Conservation (phyloP, 2,329 filamentous ascomycete species). For the Falciphora oryzae region DNA sequence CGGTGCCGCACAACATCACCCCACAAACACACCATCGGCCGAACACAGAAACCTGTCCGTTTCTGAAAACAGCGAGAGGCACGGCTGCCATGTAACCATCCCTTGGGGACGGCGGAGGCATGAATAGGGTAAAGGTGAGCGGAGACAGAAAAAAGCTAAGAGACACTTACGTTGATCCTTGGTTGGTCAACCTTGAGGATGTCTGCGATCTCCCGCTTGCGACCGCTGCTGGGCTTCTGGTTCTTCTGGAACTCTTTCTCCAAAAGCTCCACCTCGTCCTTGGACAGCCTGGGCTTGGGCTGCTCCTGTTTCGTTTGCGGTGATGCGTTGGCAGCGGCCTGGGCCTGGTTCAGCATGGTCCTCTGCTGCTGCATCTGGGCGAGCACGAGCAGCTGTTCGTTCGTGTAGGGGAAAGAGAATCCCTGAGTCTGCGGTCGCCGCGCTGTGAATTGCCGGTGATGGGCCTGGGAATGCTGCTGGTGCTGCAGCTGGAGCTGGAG, state of each 20-base stretch:
- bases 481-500: slow-evolving; percentile 2
- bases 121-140: slow-evolving; percentile 1
- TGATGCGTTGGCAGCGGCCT: slow-evolving; percentile 17
- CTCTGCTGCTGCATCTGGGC: slow-evolving; percentile 17
- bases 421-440: slow-evolving; percentile 4
- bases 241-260: slow-evolving; percentile 59
- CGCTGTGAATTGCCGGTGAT: slow-evolving; percentile 3
- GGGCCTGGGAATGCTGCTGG: slow-evolving; percentile 8
- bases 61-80: not conserved
- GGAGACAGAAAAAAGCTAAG: slow-evolving; percentile 12
- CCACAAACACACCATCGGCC: not conserved
- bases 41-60: not conserved
- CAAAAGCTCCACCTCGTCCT: slow-evolving; percentile 53
- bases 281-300: slow-evolving; percentile 49
- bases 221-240: slow-evolving; percentile 56
- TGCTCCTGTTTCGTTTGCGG: slow-evolving; percentile 31
- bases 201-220: slow-evolving; percentile 56
- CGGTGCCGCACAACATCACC: not conserved
- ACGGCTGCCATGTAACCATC: not conserved
- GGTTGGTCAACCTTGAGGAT: slow-evolving; percentile 57
- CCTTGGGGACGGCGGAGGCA: not conserved
- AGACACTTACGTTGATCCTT: slow-evolving; percentile 51
- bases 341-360: slow-evolving; percentile 17
- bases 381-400: slow-evolving; percentile 14
- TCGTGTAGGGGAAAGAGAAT: slow-evolving; percentile 12